phyloP scores from a whole-genome alignment of 768 basidiomycete species.

The Tulasnella sp. region DNA sequence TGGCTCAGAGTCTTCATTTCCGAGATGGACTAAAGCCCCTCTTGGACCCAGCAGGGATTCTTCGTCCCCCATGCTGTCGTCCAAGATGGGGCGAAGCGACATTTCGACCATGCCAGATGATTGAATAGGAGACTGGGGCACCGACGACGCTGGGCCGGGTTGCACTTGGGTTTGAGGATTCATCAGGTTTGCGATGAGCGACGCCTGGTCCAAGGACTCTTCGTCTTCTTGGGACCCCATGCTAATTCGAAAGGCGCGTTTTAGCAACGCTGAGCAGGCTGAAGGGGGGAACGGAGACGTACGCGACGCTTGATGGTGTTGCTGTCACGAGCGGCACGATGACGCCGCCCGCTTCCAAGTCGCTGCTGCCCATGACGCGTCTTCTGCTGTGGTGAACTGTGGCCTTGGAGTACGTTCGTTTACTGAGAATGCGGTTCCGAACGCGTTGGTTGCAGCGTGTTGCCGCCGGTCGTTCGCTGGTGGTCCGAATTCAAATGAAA shows the following conservation, averaged over 20 bases:
- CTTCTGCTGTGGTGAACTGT: background rate
- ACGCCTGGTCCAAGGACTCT: background rate
- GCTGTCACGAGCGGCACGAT: background rate
- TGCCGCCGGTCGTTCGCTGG: background rate
- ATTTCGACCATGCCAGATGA: background rate
- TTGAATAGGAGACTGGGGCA: background rate
- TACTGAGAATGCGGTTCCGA: background rate
- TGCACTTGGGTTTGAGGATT: slow-evolving; percentile 5
- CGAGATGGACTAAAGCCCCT: background rate
- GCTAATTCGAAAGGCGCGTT: background rate
- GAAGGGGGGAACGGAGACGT: background rate
- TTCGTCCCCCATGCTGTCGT: background rate
- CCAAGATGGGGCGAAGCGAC: background rate
- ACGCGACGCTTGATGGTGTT: background rate
- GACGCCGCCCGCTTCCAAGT: background rate
- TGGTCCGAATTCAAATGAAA: background rate
- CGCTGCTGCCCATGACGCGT: slow-evolving; percentile 1
- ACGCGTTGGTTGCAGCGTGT: background rate
- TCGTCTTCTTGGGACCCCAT: background rate
- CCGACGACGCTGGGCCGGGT: background rate
- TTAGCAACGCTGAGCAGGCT: background rate
- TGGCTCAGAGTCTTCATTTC: background rate
- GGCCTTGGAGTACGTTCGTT: background rate
- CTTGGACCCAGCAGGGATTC: background rate
- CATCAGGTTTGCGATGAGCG: slow-evolving; percentile 10